Conservation (phyloP, 305 asterid species). For the Fraxinus latifolia region DNA sequence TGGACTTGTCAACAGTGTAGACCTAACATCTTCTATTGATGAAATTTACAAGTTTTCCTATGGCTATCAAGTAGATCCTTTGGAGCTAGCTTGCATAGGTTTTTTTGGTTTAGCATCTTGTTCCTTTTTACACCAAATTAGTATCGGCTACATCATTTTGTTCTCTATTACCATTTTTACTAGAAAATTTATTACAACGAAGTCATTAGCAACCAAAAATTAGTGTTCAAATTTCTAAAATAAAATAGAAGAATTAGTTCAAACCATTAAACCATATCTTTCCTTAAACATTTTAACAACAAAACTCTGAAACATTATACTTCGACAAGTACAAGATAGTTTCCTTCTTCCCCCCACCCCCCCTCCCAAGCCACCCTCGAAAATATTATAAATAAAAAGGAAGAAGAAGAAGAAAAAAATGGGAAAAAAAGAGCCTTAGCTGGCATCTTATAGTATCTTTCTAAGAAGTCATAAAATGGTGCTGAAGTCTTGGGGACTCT, state of each 20-base stretch:
- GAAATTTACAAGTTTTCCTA: not conserved
- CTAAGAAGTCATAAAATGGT: not conserved
- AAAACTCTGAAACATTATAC: not conserved
- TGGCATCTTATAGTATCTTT: not conserved
- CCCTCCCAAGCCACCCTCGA: not conserved
- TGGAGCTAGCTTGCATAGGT: not conserved
- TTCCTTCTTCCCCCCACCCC: not conserved
- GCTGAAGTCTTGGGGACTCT: constrained; percentile 5
- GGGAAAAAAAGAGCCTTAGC: not conserved
- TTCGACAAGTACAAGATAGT: not conserved
- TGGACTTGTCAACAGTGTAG: too few species aligned
- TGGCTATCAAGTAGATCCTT: not conserved
- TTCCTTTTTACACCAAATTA: too few species aligned
- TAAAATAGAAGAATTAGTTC: not conserved
- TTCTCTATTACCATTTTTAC: too few species aligned
- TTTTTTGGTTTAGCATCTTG: too few species aligned
- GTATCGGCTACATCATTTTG: too few species aligned
- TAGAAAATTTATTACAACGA: too few species aligned
- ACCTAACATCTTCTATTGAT: not conserved
- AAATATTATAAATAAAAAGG: not conserved
- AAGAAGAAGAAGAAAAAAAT: not conserved
- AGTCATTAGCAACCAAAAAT: not conserved
- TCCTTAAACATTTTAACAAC: not conserved
- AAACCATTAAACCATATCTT: not conserved
- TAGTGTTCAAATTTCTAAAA: not conserved